phyloP scores from a whole-genome alignment of 306 rosid species.

The Spatholobus suberectus region DNA sequence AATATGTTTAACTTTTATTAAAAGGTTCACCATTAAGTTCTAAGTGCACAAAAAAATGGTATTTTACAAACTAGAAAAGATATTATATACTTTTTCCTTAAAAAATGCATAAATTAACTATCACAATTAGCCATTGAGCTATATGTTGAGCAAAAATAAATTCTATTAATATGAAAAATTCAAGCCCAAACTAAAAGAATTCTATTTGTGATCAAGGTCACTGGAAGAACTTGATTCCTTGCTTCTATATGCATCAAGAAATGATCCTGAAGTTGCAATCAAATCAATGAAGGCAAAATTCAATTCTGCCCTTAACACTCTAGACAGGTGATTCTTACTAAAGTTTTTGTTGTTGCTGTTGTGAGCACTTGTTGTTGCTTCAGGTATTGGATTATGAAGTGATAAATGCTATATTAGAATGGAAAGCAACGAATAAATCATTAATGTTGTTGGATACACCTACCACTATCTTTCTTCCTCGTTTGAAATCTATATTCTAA shows the following conservation, averaged over 20 bases:
- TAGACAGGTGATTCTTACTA: slow-evolving; percentile 69
- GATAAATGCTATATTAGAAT: background rate
- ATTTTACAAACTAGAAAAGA: too few relatives aligned
- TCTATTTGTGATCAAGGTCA: slow-evolving; percentile 61
- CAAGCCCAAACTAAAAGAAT: slow-evolving; percentile 24
- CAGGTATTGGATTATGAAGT: too few relatives aligned
- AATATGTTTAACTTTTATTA: too few relatives aligned
- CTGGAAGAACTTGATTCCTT: slow-evolving; percentile 88
- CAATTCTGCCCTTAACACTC: slow-evolving; percentile 58
- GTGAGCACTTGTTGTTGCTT: too few relatives aligned
- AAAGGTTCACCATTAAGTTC: too few relatives aligned
- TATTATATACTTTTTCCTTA: too few relatives aligned
- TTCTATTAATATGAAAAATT: slow-evolving; percentile 26
- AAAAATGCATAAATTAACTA: background rate
- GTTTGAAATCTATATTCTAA: slow-evolving; percentile 29
- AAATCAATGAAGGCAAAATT: slow-evolving; percentile 77
- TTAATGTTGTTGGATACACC: slow-evolving; percentile 17
- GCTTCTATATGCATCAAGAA: slow-evolving; percentile 82
- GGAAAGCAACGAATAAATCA: slow-evolving; percentile 21
- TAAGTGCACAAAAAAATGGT: too few relatives aligned
- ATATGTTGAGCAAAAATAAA: background rate
- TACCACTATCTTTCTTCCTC: slow-evolving; percentile 17
- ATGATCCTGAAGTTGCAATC: slow-evolving; percentile 76
- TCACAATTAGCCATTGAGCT: slow-evolving; percentile 6
- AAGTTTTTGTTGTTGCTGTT: background rate